Base-by-base conservation (phyloP, 148 eudicot species). In the Cornus controversa region DNA sequence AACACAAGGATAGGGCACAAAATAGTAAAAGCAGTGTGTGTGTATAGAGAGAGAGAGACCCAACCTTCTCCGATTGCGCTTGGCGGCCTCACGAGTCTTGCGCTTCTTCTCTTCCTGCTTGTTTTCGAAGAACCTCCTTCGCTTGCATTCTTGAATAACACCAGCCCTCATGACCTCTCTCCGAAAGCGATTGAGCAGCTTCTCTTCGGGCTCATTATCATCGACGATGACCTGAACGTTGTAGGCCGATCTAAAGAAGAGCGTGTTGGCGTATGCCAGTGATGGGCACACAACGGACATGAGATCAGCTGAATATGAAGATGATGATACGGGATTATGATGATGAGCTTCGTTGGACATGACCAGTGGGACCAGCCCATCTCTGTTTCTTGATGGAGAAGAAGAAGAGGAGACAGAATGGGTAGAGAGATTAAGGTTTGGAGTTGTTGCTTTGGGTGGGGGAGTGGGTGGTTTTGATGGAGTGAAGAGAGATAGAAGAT, bases 91-190 rank as follows among this genome's bases (percentile, higher is more conserved):
- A 26, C 96, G 97, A 58, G 89, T 16, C 86, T 89, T 91, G 28
- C 99, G 91, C 84, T 95, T 95, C 84, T 84, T 71, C 88, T 89
- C 75, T 0, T 95, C 97, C 87, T 95, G 99, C 68, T 83, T 90
- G 68, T 87, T 90, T 86, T 95, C 99, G 60, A 85, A 88, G 82
- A 50, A 91, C 77, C 90, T 82, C 66, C 99, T 82, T 7, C 97
- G 85, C 80, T 84, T 89, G 77, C 88, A 23, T 42, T 95, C 99
- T 58, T 93, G 99, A 14, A 95, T 91, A 72, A 95, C 82, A 0
- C 96, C 99, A 31, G 97, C 93, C 60, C 86, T 84, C 89, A 91
- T 89, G 0, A 95, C 99, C 84, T 95, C 99, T 16, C 99, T 83
- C 20, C 96, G 76, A 68, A 93, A 95, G 77, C 96, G 74, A 23